These are phyloP conservation scores for Nothopassalora personata DNA, from an alignment of 2,329 filamentous ascomycete genomes.

Conservation along the genomic window DNA sequence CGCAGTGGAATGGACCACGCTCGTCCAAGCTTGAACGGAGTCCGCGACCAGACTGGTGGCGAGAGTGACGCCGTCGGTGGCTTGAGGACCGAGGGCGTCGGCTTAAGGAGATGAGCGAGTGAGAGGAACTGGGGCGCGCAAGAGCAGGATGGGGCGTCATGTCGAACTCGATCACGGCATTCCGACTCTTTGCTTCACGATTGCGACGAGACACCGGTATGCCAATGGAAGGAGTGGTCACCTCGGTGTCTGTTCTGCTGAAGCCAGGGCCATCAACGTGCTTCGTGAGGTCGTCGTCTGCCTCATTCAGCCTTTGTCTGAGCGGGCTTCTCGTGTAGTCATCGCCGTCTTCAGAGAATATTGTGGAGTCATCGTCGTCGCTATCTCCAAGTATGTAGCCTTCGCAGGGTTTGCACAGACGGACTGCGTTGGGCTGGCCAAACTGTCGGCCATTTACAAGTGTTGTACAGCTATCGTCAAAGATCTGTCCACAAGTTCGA, in stretches of 20 bases:
- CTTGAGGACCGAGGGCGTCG: constrained; percentile 68
- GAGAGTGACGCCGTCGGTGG: constrained; percentile 82
- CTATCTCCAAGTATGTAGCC: constrained; percentile 79
- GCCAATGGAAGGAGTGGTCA: constrained; percentile 56
- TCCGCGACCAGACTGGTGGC: constrained; percentile 73
- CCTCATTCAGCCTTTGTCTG: constrained; percentile 8
- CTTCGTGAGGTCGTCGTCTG: constrained; percentile 11
- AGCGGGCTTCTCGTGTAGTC: constrained; percentile 25
- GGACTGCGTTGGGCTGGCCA: constrained; percentile 74
- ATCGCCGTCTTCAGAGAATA: constrained; percentile 69
- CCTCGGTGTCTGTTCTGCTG: constrained; percentile 27
- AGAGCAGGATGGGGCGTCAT: constrained; percentile 59
- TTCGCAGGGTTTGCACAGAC: constrained; percentile 90
- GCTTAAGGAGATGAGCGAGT: constrained; percentile 71
- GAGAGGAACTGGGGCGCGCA: constrained; percentile 85
- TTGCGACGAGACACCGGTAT: constrained; percentile 60
- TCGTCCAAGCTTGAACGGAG: constrained; percentile 65
- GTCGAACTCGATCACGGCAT: constrained; percentile 85
- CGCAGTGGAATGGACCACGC: constrained; percentile 79
- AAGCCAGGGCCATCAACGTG: constrained; percentile 22
- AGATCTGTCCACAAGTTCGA: constrained; percentile 93
- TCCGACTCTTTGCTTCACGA: constrained; percentile 75
- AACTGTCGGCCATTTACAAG: constrained; percentile 85
- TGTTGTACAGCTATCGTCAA: constrained; percentile 91
- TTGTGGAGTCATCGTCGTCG: constrained; percentile 72